Percentiles rank a stretch among this genome's conserved stretches.
Evolutionary conservation across 2,329 filamentous ascomycete species (phyloP).

Genomic region (Remersonia thermophila): DNA sequence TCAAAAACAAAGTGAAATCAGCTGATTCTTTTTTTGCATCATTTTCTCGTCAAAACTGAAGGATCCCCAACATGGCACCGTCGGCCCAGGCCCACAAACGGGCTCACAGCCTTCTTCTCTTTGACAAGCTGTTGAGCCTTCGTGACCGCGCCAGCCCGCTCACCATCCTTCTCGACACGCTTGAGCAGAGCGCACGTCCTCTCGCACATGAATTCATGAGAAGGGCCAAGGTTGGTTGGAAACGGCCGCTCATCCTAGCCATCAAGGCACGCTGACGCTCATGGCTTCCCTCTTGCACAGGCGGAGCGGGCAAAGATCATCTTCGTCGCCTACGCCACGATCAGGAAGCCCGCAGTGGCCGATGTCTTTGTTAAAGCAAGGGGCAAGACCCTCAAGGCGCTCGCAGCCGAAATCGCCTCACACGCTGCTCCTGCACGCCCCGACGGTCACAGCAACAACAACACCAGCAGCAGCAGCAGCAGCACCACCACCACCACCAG

Average conservation of each 20-base stretch:
- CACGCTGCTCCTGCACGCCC: too few relatives aligned
- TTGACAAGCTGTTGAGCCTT: conserved; percentile 69
- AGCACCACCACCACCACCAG: conserved; percentile 9
- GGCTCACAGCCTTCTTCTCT: conserved; percentile 72
- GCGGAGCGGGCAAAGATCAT: conserved; percentile 56
- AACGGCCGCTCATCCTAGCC: too few relatives aligned
- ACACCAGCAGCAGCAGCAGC: too few relatives aligned
- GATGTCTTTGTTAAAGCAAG: conserved; percentile 56
- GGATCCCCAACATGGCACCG: too few relatives aligned
- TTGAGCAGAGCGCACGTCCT: conserved; percentile 67
- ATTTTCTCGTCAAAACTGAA: too few relatives aligned
- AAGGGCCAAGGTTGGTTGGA: conserved; percentile 51
- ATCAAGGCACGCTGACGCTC: too few relatives aligned
- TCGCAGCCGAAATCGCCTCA: conserved; percentile 52
- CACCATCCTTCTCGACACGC: conserved; percentile 70
- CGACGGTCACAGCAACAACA: too few relatives aligned
- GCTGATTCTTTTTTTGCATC: too few relatives aligned
- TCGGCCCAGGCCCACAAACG: conserved; percentile 49
- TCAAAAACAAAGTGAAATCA: too few relatives aligned
- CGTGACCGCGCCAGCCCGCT: conserved; percentile 74
- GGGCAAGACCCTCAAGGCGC: conserved; percentile 41
- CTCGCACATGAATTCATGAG: conserved; percentile 62
- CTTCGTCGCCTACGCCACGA: conserved; percentile 66
- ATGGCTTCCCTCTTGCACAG: conserved; percentile 29
- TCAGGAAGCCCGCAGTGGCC: conserved; percentile 49